Conservation (phyloP, 1,284 basidiomycete genomes). For the Ceratobasidium sp. region DNA sequence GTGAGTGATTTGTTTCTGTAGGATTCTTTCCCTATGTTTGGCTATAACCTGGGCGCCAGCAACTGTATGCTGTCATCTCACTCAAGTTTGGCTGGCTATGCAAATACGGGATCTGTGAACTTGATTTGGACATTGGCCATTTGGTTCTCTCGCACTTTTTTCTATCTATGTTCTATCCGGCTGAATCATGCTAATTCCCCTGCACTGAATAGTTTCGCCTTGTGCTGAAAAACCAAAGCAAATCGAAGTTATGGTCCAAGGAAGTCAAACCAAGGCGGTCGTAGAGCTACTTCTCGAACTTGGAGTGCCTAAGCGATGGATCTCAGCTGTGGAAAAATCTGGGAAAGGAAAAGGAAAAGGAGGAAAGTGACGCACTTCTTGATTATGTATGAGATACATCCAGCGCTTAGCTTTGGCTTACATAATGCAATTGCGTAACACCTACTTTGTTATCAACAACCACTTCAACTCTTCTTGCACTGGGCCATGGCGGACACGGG, state of each 20-base stretch:
- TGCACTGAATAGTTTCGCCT: slow-evolving; percentile 61
- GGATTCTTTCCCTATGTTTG: not conserved
- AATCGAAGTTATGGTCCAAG: slow-evolving; percentile 82
- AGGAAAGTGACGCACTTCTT: slow-evolving; percentile 26
- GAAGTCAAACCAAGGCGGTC: slow-evolving; percentile 76
- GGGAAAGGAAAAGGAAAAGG: slow-evolving; percentile 49
- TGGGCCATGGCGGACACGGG: slow-evolving; percentile 25
- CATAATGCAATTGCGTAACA: not conserved
- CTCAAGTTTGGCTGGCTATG: too few relatives aligned
- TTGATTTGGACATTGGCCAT: slow-evolving; percentile 20
- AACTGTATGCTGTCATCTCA: not conserved
- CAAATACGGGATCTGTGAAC: not conserved
- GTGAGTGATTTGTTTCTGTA: slow-evolving; percentile 55
- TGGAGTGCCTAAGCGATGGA: slow-evolving; percentile 84
- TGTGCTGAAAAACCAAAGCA: slow-evolving; percentile 63
- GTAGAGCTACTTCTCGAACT: slow-evolving; percentile 70
- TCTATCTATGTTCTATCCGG: not conserved
- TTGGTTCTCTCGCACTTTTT: not conserved
- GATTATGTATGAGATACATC: not conserved
- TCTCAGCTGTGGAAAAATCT: slow-evolving; percentile 62
- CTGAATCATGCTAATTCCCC: not conserved
- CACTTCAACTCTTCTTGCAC: not conserved
- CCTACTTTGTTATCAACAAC: not conserved
- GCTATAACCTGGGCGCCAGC: not conserved
- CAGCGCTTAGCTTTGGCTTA: not conserved